Evolutionary conservation across 768 basidiomycete genomes (phyloP), one percentile per base, ranked within the genome.

Genomic region (Termitomyces sp.): DNA sequence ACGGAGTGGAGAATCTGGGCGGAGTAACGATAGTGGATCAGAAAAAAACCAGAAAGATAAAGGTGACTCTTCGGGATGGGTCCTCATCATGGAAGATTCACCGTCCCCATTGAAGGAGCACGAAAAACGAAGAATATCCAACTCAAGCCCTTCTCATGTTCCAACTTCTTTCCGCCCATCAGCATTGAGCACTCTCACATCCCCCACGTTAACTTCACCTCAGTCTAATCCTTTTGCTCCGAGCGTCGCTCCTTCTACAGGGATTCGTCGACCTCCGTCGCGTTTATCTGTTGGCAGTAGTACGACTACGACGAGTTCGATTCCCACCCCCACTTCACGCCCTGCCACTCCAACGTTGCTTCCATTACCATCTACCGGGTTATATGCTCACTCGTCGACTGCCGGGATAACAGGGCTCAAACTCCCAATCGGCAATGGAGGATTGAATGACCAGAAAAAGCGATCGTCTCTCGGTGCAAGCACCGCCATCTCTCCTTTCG

Each of bases 71-170:
- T 84, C 90, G 42, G 91, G 91, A 58, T 94, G 91, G 91, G 91
- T 94, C 46, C 82, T 94, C 42, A 91, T 94, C 54, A 92, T 92
- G 91, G 92, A 93, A 65, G 92, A 92, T 69, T 87, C 88, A 2
- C 88, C 91, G 29, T 86, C 86, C 15, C 89, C 88, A 25, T 78
- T 77, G 36, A 88, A 85, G 71, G 78, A 81, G 57, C 80, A 82
- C 20, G 84, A 86, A 68, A 77, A 79, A 61, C 79, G 88, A 60
- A 80, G 88, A 67, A 71, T 82, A 42, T 85, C 50, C 15, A 57
- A 1, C 11, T 37, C 87, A 17, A 91, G 86, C 64, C 88, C 89
- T 25, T 77, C 80, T 55, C 57, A n/a, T 56, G 81, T 79, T 34
- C 79, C 84, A n/a, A 78, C 79, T 42, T 69, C 79, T 8, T 86